Base-by-base conservation (phyloP, 78 protist species). In the Protostelium mycophagum region DNA sequence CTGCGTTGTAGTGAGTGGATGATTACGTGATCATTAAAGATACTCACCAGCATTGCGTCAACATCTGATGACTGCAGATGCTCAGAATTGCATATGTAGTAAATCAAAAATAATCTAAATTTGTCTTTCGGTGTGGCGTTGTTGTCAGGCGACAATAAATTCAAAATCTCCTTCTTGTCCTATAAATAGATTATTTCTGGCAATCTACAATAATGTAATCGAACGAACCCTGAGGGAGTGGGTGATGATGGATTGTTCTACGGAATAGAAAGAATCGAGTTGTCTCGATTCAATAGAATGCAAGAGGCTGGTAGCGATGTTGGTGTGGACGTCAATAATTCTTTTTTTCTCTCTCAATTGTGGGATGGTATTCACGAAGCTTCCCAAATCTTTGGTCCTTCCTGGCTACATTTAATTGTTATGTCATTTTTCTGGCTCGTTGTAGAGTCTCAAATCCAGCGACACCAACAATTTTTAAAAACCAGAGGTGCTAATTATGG, bases 91-190 rank as follows among this genome's bases (percentile, higher is more conserved):
- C 29, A 34, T 5, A 96, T 63, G 37, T 37, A 91, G 38, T 91
- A 93, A 73, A 97, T 95, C 36, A 96, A 34, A 1, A 93, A 86
- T 35, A 97, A 90, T n/a, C 98, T 90, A 1, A 97, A 34, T 92
- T 95, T 94, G 84, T 97, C 98, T 5, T 51, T 90, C 28, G 93
- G 38, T 1, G 96, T 93, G n/a, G 94, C 94, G 83, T 91, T 90
- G 28, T 91, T 90, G 36, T 89, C 90, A 25, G 91, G 87, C n/a
- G 93, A 84, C 35, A 91, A 39, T 0, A 96, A 94, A 37, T 88
- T 63, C 28, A 83, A n/a, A 36, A 96, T 34, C 37, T 93, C 94
- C 29, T 91, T 86, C 91, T 83, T 73, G 83, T 94, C 96, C 0
- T 87, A 10, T 35, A 10, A 9, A 9, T 16, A 28, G 28, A 34